These are phyloP conservation scores for Chlamydomonas sp. DNA, from an alignment of 139 green algal genomes.

Conservation along the genomic window DNA sequence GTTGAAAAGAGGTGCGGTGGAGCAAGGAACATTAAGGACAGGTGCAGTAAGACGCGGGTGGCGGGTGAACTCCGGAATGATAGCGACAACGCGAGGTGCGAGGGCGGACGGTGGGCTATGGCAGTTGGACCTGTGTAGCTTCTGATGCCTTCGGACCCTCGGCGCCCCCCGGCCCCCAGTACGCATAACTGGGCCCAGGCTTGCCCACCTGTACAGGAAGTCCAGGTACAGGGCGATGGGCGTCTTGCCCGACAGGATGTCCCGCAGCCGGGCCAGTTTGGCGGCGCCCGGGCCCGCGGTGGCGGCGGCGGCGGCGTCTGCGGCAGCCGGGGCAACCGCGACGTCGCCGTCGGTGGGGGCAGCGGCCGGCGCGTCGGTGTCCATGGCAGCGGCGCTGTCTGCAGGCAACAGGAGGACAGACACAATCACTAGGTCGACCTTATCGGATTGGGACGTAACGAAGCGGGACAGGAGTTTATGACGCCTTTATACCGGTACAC, in stretches of 20 bases:
- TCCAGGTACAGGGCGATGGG: constrained; percentile 93
- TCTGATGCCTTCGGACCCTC: too few relatives aligned
- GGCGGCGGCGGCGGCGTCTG: background rate
- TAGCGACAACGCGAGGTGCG: too few relatives aligned
- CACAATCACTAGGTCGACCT: too few relatives aligned
- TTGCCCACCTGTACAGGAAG: constrained; percentile 87
- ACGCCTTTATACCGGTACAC: too few relatives aligned
- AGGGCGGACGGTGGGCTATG: too few relatives aligned
- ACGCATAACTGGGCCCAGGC: background rate
- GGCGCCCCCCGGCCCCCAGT: background rate
- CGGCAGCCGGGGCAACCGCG: background rate
- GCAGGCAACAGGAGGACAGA: background rate
- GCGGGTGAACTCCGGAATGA: too few relatives aligned
- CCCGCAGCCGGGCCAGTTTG: constrained; percentile 61
- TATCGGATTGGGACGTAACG: background rate
- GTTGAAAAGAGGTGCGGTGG: too few relatives aligned
- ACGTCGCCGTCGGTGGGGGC: constrained; percentile 30
- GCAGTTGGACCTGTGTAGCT: background rate
- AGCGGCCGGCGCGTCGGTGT: constrained; percentile 29
- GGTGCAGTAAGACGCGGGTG: background rate
- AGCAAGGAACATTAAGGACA: background rate
- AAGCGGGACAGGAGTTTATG: background rate
- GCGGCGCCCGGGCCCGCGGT: constrained; percentile 34
- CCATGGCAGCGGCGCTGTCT: constrained; percentile 47
- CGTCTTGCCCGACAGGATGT: constrained; percentile 86